Evolutionary conservation across 176 grass and related monocot species (phyloP), one percentile per base, ranked within the genome.

Genomic region (Carex myosuroides): DNA sequence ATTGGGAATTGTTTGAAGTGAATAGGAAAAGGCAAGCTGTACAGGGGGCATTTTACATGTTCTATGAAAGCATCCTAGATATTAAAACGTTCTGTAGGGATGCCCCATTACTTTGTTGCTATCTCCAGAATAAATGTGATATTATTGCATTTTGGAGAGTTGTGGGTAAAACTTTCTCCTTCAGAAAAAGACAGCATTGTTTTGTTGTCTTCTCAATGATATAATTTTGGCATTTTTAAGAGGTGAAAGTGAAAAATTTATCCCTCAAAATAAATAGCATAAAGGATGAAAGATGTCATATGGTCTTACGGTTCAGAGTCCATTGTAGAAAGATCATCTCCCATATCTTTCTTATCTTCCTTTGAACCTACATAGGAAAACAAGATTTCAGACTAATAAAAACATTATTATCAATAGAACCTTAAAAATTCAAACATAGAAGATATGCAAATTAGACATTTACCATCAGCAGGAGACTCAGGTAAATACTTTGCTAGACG

Each of bases 401-500:
- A 69, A 44, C 2, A 59, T 60, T 69, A 89, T 59, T 56, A 59
- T 17, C 30, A 35, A 44, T 68, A 32, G 80, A 76, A 85, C 87
- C 78, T 22, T 66, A 22, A 13, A 86, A 64, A 39, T 21, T 11
- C 11, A 78, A 33, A 85, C 30, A 86, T 44, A 81, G 2, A 55
- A 53, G 14, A 93, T 76, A 80, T 62, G 37, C 33, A 82, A 52
- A 92, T n/a, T 83, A 86, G 37, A 71, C 62, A 7, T 81, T 82
- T 90, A 98, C 95, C 92, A 87, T 98, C 89, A 83, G 85, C 88
- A 33, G 95, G 92, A 64, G 91, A 98, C 64, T 93, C 95, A 56
- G 95, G 95, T 84, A 98, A 86, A 88, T 91, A 98, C 80, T 98
- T 98, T 81, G 95, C 95, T 88, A 98, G 91, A 18, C 95, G 95